Evolutionary conservation across 148 eudicot genomes (phyloP).

Genomic region (Dianthus caryophyllus): DNA sequence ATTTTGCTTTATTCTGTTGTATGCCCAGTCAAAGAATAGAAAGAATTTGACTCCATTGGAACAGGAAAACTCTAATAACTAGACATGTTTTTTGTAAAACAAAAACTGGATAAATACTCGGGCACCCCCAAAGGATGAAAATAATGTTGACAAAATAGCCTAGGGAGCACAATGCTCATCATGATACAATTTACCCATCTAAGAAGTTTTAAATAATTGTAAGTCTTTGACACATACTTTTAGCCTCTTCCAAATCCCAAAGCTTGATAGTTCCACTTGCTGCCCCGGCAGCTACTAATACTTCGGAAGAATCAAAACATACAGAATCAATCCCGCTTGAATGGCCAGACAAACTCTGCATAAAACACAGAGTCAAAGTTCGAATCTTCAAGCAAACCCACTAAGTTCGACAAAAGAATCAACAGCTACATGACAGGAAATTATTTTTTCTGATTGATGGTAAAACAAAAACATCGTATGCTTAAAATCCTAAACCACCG

Average conservation of each 20-base stretch:
- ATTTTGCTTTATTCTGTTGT: not conserved
- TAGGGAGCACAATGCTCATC: not conserved
- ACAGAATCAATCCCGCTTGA: conserved; percentile 98
- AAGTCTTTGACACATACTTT: conserved; percentile 49
- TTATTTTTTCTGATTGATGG: not conserved
- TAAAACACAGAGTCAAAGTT: conserved; percentile 13
- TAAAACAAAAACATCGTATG: not conserved
- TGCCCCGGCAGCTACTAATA: conserved; percentile 95
- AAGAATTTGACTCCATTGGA: not conserved
- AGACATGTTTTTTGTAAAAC: not conserved
- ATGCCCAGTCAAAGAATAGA: not conserved
- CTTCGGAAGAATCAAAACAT: conserved; percentile 94
- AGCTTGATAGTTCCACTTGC: conserved; percentile 99
- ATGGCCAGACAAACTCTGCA: conserved; percentile 95
- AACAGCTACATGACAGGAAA: not conserved
- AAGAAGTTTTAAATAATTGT: conserved; percentile 5
- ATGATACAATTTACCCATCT: not conserved
- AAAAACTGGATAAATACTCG: not conserved
- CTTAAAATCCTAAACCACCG: not conserved
- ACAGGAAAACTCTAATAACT: not conserved
- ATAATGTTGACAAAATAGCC: conserved; percentile 3
- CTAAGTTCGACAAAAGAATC: not conserved
- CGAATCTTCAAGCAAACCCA: not conserved
- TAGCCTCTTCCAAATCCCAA: conserved; percentile 99
- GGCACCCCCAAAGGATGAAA: too few relatives aligned